Evolutionary conservation across 805 yeast species (phyloP).

Genomic region (Suhomyces kilbournensis): DNA sequence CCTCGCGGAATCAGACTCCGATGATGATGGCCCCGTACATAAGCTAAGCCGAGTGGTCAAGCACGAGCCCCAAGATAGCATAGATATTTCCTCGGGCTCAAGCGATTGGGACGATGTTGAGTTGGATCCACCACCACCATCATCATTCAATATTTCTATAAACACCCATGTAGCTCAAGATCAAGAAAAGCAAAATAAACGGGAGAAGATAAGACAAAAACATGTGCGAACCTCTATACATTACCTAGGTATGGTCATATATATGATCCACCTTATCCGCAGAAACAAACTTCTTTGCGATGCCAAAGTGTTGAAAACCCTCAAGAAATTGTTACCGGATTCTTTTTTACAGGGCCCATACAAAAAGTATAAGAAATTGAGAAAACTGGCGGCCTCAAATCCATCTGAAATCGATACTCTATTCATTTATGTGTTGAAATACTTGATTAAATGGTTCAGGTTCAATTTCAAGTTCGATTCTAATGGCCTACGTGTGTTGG

Average conservation of each 20-base stretch:
- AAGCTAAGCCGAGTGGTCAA: neutral
- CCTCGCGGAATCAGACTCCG: neutral
- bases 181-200: slow-evolving; percentile 9
- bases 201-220: slow-evolving; percentile 9
- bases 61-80: neutral
- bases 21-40: neutral
- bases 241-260: slow-evolving; percentile 23
- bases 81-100: neutral
- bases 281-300: slow-evolving; percentile 22
- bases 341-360: slow-evolving; percentile 12
- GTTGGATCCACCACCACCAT: neutral
- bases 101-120: slow-evolving; percentile 11
- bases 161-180: neutral
- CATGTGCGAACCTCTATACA: slow-evolving; percentile 10
- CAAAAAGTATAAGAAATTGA: slow-evolving; percentile 15
- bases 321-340: slow-evolving; percentile 26
- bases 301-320: slow-evolving; percentile 15
- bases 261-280: slow-evolving; percentile 17
- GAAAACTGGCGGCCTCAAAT: neutral
- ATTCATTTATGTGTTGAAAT: slow-evolving; percentile 28
- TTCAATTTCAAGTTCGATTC: slow-evolving; percentile 26
- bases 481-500: slow-evolving; percentile 30
- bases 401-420: slow-evolving; percentile 12
- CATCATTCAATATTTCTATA: slow-evolving; percentile 3
- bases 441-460: slow-evolving; percentile 33